Percentiles rank a stretch among this genome's conserved stretches.
phyloP scores from a whole-genome alignment of 306 rosid genomes.

The Sphenostylis stenocarpa region DNA sequence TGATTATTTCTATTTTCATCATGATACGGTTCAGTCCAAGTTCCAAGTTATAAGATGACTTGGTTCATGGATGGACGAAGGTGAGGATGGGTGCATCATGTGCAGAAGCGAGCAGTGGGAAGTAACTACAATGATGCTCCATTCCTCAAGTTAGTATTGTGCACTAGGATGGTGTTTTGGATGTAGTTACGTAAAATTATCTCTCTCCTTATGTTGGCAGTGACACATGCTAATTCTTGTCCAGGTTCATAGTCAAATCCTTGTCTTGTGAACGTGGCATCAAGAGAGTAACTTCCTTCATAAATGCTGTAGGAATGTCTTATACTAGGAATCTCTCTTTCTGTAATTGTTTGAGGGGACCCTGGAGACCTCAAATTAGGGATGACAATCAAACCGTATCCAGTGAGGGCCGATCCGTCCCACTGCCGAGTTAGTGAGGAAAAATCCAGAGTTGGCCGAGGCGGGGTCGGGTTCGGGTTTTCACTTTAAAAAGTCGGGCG shows the following conservation, averaged over 20 bases:
- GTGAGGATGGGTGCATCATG: not conserved
- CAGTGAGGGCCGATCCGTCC: no score
- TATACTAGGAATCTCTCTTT: not conserved
- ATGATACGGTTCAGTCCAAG: not conserved
- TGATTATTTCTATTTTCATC: not conserved
- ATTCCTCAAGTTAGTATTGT: not conserved
- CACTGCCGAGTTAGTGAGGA: no score
- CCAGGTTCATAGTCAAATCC: not conserved
- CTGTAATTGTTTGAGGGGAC: not conserved
- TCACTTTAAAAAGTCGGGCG: no score
- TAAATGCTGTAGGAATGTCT: not conserved
- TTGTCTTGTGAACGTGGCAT: not conserved
- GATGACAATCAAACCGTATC: no score
- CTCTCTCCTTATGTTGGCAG: not conserved
- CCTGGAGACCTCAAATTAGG: no score
- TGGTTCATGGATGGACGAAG: not conserved
- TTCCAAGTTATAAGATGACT: not conserved
- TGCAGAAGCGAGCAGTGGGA: not conserved
- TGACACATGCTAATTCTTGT: not conserved
- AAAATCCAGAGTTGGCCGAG: no score
- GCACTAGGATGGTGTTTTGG: not conserved
- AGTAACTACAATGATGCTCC: not conserved
- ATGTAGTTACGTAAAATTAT: not conserved
- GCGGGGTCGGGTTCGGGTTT: no score
- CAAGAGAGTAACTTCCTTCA: not conserved